Conservation (phyloP, 495 filamentous ascomycete genomes). For the Lasiosphaeris hirsuta region DNA sequence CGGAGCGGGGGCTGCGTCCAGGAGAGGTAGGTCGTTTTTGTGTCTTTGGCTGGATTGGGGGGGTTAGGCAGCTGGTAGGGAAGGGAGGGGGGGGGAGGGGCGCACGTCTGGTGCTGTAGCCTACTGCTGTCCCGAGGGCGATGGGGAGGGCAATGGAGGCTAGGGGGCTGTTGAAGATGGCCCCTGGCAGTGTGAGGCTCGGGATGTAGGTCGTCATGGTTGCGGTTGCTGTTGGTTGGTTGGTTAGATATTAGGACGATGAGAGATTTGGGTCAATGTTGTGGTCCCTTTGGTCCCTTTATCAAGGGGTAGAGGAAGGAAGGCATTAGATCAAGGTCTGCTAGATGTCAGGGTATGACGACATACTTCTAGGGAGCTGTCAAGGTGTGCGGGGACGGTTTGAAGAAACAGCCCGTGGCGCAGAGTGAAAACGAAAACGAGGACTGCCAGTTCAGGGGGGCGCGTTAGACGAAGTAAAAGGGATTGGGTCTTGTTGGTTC, state of each 20-base stretch:
- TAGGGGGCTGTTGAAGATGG: conserved; percentile 63
- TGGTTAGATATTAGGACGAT: background rate
- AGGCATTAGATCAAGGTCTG: no score
- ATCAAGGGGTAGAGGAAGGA: background rate
- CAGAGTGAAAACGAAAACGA: no score
- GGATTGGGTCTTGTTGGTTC: no score
- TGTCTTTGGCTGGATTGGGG: conserved; percentile 28
- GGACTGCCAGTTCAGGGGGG: no score
- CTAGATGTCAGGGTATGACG: no score
- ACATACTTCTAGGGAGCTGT: no score
- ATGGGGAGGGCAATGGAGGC: conserved; percentile 67
- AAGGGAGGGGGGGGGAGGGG: conserved; percentile 2
- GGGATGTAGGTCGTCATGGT: conserved; percentile 68
- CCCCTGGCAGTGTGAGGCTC: conserved; percentile 59
- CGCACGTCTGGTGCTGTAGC: conserved; percentile 58
- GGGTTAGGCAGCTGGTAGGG: background rate
- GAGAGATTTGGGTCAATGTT: no score
- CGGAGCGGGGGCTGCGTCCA: conserved; percentile 76
- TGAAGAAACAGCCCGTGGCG: no score
- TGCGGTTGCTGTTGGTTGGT: background rate
- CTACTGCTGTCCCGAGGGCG: conserved; percentile 59
- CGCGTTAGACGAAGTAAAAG: no score
- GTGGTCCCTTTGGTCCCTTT: background rate
- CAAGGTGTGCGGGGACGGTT: no score
- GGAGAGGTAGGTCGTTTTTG: conserved; percentile 57